Base-by-base conservation (phyloP, 2,329 filamentous ascomycete species). In the Beauveria medogensis region DNA sequence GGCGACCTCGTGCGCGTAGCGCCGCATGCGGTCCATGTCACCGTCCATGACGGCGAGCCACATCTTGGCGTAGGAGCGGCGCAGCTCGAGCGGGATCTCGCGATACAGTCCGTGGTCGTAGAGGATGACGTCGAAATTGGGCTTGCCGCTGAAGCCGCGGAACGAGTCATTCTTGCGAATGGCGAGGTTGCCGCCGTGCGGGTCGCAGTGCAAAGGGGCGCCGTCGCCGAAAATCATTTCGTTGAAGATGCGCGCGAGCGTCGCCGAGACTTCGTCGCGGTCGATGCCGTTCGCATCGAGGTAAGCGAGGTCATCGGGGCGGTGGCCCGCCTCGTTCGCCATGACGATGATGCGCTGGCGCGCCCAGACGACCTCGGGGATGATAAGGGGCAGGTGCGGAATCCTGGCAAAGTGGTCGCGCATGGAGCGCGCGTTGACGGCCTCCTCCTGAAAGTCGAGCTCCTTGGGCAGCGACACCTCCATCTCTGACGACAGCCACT, bases 31-130 rank as follows among this genome's bases (percentile, higher is more conserved):
- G 3, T 81, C 75, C 75, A 96, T 88, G 69, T 99, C 91, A 0
- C 89, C 89, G 67, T 97, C 91, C 57, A 99, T 89, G 26, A 99
- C 91, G 5, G 94, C 92, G 12, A 99, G 85, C 94, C 94, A 99
- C 72, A 99, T 89, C 74, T 97, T 96, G 57, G 94, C 94, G 69
- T 99, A 99, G 20, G 88, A 90, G 26, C 92, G 85, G 57, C 92
- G 87, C 30, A 97, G 76, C 2, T 84, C 76, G 61, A 86, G 78
- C 0, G 92, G 90, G 57, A 97, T 97, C 67, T 96, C 91, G 62
- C 95, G 89, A 75, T 99, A 99, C 3, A 99, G 81, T 2, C 94
- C 95, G 73, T 99, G 94, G 70, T 99, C 94, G 76, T 99, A 99
- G 3, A 99, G 82, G 60, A 99, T 88, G 59, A 99, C 84, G 71